These are phyloP conservation scores for Camelina laxa DNA, from an alignment of 345 rosid species.

Conservation along the genomic window DNA sequence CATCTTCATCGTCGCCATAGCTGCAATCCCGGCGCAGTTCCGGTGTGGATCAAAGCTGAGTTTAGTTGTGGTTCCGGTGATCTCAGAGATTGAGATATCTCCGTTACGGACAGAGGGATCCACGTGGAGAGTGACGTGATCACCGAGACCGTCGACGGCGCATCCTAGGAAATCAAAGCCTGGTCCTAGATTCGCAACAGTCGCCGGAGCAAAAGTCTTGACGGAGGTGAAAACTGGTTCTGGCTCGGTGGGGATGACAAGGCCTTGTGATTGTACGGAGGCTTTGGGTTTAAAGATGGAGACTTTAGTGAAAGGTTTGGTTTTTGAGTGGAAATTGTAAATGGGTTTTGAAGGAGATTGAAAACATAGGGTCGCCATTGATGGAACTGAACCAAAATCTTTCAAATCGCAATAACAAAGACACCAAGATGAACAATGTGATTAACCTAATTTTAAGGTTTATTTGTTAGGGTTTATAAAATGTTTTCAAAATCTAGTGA, in stretches of 20 bases:
- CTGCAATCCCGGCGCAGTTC: constrained; percentile 82
- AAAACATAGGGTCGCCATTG: constrained; percentile 47
- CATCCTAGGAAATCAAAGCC: constrained; percentile 79
- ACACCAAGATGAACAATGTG: not conserved
- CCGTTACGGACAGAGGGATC: constrained; percentile 65
- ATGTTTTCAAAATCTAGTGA: not conserved
- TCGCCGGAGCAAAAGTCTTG: constrained; percentile 74
- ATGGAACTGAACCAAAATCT: not conserved
- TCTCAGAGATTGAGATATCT: constrained; percentile 57
- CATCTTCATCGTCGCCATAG: constrained; percentile 70
- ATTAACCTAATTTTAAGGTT: not conserved
- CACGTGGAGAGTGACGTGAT: constrained; percentile 43
- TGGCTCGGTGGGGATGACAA: constrained; percentile 50
- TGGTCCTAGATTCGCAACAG: constrained; percentile 79
- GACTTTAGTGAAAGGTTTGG: constrained; percentile 5
- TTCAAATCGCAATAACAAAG: not conserved
- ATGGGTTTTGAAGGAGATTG: constrained; percentile 51
- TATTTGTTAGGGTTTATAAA: not conserved
- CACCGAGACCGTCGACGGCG: constrained; percentile 62
- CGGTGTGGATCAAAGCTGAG: constrained; percentile 64
- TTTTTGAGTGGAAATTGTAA: constrained; percentile 2
- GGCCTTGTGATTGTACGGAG: constrained; percentile 35
- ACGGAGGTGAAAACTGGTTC: constrained; percentile 72
- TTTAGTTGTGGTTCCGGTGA: constrained; percentile 51
- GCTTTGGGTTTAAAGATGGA: constrained; percentile 48